Conservation (phyloP, 441 rosid species). For the Adansonia rubrostipa region DNA sequence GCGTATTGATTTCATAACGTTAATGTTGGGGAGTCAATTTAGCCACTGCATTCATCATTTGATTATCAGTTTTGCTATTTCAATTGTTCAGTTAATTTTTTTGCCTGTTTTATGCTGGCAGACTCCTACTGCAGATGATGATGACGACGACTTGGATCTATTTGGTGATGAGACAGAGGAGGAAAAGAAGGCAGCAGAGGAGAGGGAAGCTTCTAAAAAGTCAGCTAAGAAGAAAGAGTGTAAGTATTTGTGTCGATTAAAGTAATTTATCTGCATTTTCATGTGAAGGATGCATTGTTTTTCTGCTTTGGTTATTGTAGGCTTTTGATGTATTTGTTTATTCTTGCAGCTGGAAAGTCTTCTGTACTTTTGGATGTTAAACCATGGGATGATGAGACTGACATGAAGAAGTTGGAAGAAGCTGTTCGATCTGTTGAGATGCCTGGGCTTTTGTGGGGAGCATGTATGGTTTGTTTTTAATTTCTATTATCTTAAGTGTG, state of each 20-base stretch:
- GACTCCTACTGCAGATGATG: slow-evolving; percentile 57
- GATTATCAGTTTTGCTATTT: background rate
- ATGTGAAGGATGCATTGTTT: background rate
- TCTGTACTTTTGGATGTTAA: slow-evolving; percentile 74
- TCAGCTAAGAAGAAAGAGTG: slow-evolving; percentile 47
- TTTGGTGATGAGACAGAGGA: slow-evolving; percentile 82
- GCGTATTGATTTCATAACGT: background rate
- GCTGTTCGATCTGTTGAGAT: slow-evolving; percentile 53
- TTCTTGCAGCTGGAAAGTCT: slow-evolving; percentile 63
- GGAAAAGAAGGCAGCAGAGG: slow-evolving; percentile 72
- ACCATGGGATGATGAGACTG: slow-evolving; percentile 30
- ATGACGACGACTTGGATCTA: slow-evolving; percentile 63
- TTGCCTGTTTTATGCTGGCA: slow-evolving; percentile 28
- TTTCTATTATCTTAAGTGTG: background rate
- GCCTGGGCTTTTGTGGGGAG: slow-evolving; percentile 77
- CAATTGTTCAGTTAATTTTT: background rate
- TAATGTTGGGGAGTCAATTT: background rate
- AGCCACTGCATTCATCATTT: no score
- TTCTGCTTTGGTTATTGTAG: background rate
- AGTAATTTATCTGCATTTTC: background rate
- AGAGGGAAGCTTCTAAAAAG: slow-evolving; percentile 69
- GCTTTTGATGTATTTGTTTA: background rate
- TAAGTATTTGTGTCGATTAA: background rate
- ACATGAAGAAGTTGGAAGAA: slow-evolving; percentile 75
- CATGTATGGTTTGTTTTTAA: slow-evolving; percentile 49